Conservation (phyloP, 129 eudicot species). For the Centrapalus pauciflorus region DNA sequence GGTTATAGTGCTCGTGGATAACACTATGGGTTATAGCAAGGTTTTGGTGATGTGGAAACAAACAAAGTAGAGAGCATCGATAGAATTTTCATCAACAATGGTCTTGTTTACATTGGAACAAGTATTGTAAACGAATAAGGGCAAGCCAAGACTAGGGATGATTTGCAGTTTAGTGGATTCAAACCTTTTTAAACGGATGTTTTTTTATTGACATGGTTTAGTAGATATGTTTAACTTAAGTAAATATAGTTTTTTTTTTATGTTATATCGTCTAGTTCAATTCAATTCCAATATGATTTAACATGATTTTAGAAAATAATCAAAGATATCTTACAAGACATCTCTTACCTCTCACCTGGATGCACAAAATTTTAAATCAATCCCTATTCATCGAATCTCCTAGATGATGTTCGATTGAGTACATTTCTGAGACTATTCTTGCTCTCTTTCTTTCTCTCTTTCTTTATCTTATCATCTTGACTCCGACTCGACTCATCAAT, state of each 20-base stretch:
- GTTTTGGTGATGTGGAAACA: too few species aligned
- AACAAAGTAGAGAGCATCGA: too few species aligned
- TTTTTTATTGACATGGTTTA: not conserved
- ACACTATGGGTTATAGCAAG: too few species aligned
- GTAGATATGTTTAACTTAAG: not conserved
- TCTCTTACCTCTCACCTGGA: conserved; percentile 10
- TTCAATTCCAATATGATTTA: not conserved
- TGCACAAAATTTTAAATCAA: not conserved
- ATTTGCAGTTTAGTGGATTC: not conserved
- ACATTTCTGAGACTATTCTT: conserved; percentile 61
- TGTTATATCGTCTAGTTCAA: not conserved
- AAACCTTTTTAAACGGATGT: not conserved
- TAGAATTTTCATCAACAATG: too few species aligned
- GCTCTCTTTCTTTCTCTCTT: conserved; percentile 58
- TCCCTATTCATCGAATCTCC: conserved; percentile 37
- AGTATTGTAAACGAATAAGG: not conserved
- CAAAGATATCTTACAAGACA: not conserved
- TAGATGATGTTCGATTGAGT: conserved; percentile 39
- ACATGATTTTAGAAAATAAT: not conserved
- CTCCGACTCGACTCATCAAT: conserved; percentile 24
- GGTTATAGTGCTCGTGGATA: too few species aligned
- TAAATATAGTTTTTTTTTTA: not conserved
- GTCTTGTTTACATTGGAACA: too few species aligned
- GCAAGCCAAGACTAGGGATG: not conserved
- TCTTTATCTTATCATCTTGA: conserved; percentile 27